These are phyloP conservation scores for Cladosporium oxysporum DNA, from an alignment of 2,329 filamentous ascomycete genomes.

Conservation along the genomic window DNA sequence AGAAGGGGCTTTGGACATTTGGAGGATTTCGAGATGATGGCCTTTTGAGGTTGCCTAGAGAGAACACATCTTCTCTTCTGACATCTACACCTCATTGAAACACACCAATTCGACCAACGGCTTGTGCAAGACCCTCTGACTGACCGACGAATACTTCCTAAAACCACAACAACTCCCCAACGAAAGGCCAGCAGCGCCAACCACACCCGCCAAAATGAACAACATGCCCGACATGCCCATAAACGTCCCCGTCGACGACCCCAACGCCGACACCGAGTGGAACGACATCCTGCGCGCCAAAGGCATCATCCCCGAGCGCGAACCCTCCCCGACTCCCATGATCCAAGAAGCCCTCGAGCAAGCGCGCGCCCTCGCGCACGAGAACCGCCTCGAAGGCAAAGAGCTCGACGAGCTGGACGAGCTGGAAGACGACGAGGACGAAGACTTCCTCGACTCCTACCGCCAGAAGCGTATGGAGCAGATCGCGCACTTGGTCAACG, in stretches of 20 bases:
- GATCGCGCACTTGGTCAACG: conserved; percentile 71
- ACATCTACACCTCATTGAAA: neutral
- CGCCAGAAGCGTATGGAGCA: conserved; percentile 86
- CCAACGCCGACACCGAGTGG: conserved; percentile 98
- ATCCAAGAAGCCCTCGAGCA: conserved; percentile 92
- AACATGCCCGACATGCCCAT: conserved; percentile 52
- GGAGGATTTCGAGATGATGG: neutral
- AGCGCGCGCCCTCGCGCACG: conserved; percentile 79
- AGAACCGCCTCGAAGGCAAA: conserved; percentile 91
- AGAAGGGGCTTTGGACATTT: neutral
- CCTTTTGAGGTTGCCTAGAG: conserved; percentile 4
- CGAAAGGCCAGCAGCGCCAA: neutral
- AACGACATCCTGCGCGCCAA: conserved; percentile 98
- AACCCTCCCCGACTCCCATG: conserved; percentile 89
- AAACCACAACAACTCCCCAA: neutral
- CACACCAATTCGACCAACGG: neutral
- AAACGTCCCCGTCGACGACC: conserved; percentile 87
- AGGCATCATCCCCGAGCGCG: conserved; percentile 96
- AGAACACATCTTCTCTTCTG: neutral
- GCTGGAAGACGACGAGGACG: conserved; percentile 93
- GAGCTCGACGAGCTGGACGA: conserved; percentile 91
- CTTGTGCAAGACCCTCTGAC: neutral
- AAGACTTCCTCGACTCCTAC: conserved; percentile 85
- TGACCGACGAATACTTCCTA: neutral
- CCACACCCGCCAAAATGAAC: conserved; percentile 12